Evolutionary conservation across 2,329 filamentous ascomycete species (phyloP).

Genomic region (Aureobasidium sp.): DNA sequence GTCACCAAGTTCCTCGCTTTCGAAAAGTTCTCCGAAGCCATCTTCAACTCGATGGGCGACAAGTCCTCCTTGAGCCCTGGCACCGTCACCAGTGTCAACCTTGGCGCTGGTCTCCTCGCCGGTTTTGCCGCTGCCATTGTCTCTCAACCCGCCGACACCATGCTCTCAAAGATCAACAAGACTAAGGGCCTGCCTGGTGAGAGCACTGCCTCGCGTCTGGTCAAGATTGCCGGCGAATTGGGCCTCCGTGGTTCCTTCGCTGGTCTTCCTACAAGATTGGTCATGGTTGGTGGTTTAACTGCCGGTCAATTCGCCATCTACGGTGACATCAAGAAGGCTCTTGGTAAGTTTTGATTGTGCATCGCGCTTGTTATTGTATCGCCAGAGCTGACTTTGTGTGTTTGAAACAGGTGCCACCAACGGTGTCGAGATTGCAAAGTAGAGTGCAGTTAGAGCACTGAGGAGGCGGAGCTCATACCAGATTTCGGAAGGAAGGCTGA

Average conservation of each 20-base stretch:
- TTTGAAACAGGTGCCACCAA: conserved; percentile 56
- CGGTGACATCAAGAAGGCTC: conserved; percentile 35
- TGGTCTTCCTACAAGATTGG: conserved; percentile 73
- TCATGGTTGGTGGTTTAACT: conserved; percentile 69
- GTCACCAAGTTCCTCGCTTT: conserved; percentile 94
- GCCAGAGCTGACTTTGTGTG: conserved; percentile 21
- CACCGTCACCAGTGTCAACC: conserved; percentile 73
- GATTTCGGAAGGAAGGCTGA: background rate
- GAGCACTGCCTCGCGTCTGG: conserved; percentile 68
- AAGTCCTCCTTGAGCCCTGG: conserved; percentile 62
- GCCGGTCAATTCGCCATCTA: conserved; percentile 66
- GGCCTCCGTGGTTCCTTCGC: conserved; percentile 64
- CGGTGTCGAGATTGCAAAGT: conserved; percentile 61
- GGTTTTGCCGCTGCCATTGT: conserved; percentile 81
- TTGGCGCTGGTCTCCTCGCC: conserved; percentile 76
- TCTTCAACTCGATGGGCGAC: conserved; percentile 58
- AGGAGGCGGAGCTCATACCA: background rate
- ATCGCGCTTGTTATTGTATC: background rate
- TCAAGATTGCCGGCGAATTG: conserved; percentile 85
- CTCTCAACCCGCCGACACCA: conserved; percentile 86
- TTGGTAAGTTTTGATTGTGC: conserved; percentile 17
- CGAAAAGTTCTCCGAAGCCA: conserved; percentile 75
- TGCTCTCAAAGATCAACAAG: conserved; percentile 96
- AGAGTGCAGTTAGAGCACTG: conserved; percentile 15
- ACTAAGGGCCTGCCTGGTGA: conserved; percentile 80